A percentile compares a stretch with the other conserved stretches of the same genome.
These are phyloP conservation scores for Stemphylium vesicarium DNA, from an alignment of 2,329 filamentous ascomycete species.

Conservation along the genomic window DNA sequence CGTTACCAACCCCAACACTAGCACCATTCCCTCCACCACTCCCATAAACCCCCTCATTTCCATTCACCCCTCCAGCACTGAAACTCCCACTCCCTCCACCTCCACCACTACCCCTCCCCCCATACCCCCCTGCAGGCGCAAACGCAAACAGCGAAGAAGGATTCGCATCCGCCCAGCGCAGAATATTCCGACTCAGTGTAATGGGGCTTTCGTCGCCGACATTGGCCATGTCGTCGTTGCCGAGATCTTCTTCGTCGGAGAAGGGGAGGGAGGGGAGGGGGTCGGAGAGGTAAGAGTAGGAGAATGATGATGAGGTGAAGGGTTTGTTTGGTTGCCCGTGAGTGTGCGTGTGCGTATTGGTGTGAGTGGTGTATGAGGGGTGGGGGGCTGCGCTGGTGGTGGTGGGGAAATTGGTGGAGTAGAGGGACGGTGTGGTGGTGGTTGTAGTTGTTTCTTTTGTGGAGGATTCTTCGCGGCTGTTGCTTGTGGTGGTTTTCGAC, in stretches of 20 bases:
- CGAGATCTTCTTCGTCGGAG: constrained; percentile 18
- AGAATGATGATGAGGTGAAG: constrained; percentile 6
- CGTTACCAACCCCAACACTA: background rate
- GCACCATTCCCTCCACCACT: background rate
- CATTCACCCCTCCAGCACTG: background rate
- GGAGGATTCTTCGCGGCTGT: no score
- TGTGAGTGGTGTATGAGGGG: no score
- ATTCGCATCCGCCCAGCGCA: constrained; percentile 48
- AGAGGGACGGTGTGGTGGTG: background rate
- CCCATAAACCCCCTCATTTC: background rate
- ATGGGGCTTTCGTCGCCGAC: constrained; percentile 35
- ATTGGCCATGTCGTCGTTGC: constrained; percentile 22
- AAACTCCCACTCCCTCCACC: background rate
- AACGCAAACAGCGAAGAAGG: constrained; percentile 19
- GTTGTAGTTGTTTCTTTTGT: background rate
- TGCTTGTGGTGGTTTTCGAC: no score
- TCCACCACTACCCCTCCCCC: background rate
- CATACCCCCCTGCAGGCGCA: background rate
- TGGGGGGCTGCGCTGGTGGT: background rate
- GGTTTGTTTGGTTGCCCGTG: constrained; percentile 1
- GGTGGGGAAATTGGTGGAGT: background rate
- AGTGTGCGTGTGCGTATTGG: no score
- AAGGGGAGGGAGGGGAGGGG: constrained; percentile 11
- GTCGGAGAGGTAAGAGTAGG: constrained; percentile 7
- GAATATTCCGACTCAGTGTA: constrained; percentile 47